Evolutionary conservation across 768 basidiomycete genomes (phyloP), one percentile per base, ranked within the genome.

Genomic region (Xerocomus brunneocitrinus): DNA sequence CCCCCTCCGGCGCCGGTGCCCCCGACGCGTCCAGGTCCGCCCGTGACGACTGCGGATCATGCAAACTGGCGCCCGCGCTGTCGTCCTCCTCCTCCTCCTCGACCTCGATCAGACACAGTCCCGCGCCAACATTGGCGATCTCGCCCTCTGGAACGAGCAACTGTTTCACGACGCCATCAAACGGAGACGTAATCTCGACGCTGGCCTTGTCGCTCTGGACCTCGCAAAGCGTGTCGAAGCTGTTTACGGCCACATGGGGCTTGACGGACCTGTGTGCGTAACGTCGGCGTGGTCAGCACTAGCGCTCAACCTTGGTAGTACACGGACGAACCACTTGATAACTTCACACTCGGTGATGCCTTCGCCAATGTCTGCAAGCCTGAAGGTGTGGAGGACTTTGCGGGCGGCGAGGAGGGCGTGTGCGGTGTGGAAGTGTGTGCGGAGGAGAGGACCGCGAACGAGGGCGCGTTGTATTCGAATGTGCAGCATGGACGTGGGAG

Each of bases 271-370:
- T 92, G 32, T 2, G 5, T 16, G 9, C 4, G 16, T 3, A 31
- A 28, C 25, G 27, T 16, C 1, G 9, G 27, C 12, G 8, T 7
- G 3, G 38, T 53, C n/a, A 49, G 35, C 12, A 8, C 16, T n/a
- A 9, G 38, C 19, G 38, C n/a, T 22, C 38, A 19, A 9, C 7
- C 27, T 9, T 19, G 30, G 7, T 9, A 45, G 4, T 39, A 25
- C 22, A 14, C 6, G 25, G 13, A 76, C 82, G 56, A 56, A 88
- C 91, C 91, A 94, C 67, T 84, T 85, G 44, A 95, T 83, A 58
- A 94, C 79, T 71, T 95, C 90, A 64, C 89, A 90, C 68, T 94
- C 91, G 24, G 90, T 91, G 59, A 94, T 92, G 5, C 91, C 91
- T 69, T 93, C 91, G 4, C 92, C 91, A 63, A 93, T 90, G 66